Conservation (phyloP, 179 eudicot species). For the Gypsophila paniculata region DNA sequence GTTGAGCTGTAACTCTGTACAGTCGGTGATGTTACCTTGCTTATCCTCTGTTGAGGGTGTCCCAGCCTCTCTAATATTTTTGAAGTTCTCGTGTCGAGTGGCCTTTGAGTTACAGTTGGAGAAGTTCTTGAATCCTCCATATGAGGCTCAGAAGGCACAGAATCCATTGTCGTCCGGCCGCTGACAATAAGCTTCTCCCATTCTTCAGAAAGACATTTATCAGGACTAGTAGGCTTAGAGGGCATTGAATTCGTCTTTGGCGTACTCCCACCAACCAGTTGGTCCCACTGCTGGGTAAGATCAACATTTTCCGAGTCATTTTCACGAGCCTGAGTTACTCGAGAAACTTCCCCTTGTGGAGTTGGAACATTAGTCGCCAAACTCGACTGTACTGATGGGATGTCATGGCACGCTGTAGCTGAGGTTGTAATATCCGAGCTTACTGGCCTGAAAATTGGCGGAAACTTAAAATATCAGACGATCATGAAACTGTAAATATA, state of each 20-base stretch:
- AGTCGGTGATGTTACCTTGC: slow-evolving; percentile 38
- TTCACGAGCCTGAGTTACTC: slow-evolving; percentile 20
- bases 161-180: slow-evolving; percentile 29
- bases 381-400: slow-evolving; percentile 19
- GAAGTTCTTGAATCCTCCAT: slow-evolving; percentile 28
- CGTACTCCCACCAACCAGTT: slow-evolving; percentile 4
- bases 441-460: slow-evolving; percentile 18
- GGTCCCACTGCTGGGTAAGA: slow-evolving; percentile 15
- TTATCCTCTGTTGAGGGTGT: slow-evolving; percentile 55
- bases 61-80: slow-evolving; percentile 75
- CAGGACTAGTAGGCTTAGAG: not conserved
- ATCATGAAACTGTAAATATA: not conserved
- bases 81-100: slow-evolving; percentile 57
- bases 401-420: slow-evolving; percentile 14
- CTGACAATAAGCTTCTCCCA: slow-evolving; percentile 66
- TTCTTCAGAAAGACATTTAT: slow-evolving; percentile 48
- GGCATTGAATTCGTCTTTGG: slow-evolving; percentile 16
- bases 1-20: slow-evolving; percentile 23
- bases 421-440: slow-evolving; percentile 15
- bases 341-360: slow-evolving; percentile 19
- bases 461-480: not conserved
- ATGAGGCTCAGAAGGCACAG: slow-evolving; percentile 39
- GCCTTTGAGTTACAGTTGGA: slow-evolving; percentile 33
- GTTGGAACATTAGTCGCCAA: slow-evolving; percentile 8
- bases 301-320: slow-evolving; percentile 27